Percentiles rank a stretch among this genome's conserved stretches.
phyloP scores from a whole-genome alignment of 2,329 filamentous ascomycete species.

The Penicillium sp. region DNA sequence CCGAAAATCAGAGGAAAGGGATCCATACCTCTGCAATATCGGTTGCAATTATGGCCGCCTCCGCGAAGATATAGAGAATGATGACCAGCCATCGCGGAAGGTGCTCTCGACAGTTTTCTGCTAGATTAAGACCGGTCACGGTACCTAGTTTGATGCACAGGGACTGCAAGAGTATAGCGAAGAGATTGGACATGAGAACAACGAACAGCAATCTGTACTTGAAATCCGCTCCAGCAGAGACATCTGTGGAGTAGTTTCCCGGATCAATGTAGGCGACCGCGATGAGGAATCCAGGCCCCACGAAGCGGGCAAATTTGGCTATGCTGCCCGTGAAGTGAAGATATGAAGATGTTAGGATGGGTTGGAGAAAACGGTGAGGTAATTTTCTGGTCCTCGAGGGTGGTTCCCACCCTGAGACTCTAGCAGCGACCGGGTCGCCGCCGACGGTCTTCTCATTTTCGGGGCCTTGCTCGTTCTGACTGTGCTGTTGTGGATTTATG shows the following conservation, averaged over 20 bases:
- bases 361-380: constrained; percentile 31
- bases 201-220: constrained; percentile 49
- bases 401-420: constrained; percentile 27
- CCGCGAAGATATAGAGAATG: constrained; percentile 62
- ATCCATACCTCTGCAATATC: constrained; percentile 64
- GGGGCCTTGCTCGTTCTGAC: constrained; percentile 21
- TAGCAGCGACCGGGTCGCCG: constrained; percentile 27
- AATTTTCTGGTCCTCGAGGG: constrained; percentile 30
- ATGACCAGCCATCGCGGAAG: constrained; percentile 66
- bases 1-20: too few relatives aligned
- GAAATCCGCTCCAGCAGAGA: constrained; percentile 48
- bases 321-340: constrained; percentile 28
- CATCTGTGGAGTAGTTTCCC: constrained; percentile 52
- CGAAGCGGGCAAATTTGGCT: constrained; percentile 44
- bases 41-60: constrained; percentile 69
- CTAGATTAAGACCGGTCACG: constrained; percentile 67
- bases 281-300: constrained; percentile 51
- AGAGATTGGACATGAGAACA: constrained; percentile 49
- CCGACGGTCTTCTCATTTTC: constrained; percentile 22
- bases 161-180: constrained; percentile 50
- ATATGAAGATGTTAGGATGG: constrained; percentile 13
- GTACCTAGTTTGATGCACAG: constrained; percentile 64
- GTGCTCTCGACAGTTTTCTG: constrained; percentile 65
- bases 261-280: constrained; percentile 53
- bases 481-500: constrained; percentile 22